A percentile compares a stretch with the other conserved stretches of the same genome.
These are phyloP conservation scores for Diospyros kaki DNA, from an alignment of 148 eudicot species.

Conservation along the genomic window DNA sequence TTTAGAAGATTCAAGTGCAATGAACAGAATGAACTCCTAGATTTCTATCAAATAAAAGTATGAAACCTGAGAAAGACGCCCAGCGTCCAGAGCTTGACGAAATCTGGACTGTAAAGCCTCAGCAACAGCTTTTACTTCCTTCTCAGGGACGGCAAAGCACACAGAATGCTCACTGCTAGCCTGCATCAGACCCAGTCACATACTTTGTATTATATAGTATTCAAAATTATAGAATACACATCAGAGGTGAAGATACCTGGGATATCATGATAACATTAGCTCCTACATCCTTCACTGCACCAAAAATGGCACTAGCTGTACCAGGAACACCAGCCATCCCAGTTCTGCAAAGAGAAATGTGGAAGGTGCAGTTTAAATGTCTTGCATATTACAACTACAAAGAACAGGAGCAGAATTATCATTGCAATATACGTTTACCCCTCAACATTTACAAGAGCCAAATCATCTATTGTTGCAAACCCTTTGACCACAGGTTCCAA, in stretches of 20 bases:
- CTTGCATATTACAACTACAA: neutral
- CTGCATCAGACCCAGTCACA: slow-evolving; percentile 38
- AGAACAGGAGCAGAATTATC: neutral
- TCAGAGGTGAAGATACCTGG: slow-evolving; percentile 47
- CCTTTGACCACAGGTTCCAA: slow-evolving; percentile 81
- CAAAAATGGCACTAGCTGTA: slow-evolving; percentile 87
- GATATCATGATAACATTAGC: slow-evolving; percentile 99
- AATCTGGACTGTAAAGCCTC: slow-evolving; percentile 75
- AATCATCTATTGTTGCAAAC: slow-evolving; percentile 94
- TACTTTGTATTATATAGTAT: slow-evolving; percentile 1
- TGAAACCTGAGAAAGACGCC: slow-evolving; percentile 93
- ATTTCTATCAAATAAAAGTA: slow-evolving; percentile 1
- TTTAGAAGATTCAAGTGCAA: too few species aligned
- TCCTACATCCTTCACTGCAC: slow-evolving; percentile 90
- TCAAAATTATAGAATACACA: neutral
- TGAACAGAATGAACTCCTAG: neutral
- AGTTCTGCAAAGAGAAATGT: slow-evolving; percentile 50
- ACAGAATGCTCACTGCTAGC: slow-evolving; percentile 99
- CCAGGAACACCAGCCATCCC: slow-evolving; percentile 99
- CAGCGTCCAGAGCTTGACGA: slow-evolving; percentile 86
- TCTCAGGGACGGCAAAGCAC: slow-evolving; percentile 97
- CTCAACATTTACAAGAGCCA: slow-evolving; percentile 96
- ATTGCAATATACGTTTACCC: slow-evolving; percentile 50
- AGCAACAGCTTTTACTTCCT: slow-evolving; percentile 89
- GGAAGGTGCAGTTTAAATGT: slow-evolving; percentile 14